phyloP scores from a whole-genome alignment of 805 yeast genomes.

The Helenozyma rhizophorensis region DNA sequence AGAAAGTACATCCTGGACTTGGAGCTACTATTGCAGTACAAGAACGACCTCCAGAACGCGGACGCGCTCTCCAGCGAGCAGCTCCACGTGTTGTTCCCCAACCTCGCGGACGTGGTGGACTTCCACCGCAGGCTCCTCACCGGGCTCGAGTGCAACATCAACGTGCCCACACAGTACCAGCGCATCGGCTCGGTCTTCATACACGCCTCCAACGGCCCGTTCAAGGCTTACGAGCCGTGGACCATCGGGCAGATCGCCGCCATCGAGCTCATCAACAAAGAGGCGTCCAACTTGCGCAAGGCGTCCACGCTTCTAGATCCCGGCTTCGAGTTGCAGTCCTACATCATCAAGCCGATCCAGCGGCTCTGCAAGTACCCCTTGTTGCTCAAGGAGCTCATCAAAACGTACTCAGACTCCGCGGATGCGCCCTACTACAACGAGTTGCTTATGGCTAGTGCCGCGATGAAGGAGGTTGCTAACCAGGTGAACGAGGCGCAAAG shows the following conservation, averaged over 20 bases:
- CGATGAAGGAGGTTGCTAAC: conserved; percentile 79
- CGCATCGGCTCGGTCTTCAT: conserved; percentile 85
- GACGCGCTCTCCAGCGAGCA: conserved; percentile 75
- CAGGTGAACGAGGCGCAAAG: conserved; percentile 93
- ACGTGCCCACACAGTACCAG: conserved; percentile 69
- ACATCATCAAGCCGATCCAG: conserved; percentile 91
- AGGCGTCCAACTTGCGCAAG: conserved; percentile 51
- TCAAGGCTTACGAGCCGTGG: conserved; percentile 90
- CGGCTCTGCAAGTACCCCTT: conserved; percentile 94
- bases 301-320: conserved; percentile 67
- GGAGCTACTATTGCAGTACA: conserved; percentile 67
- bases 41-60: conserved; percentile 58
- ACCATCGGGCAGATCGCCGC: conserved; percentile 88
- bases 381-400: conserved; percentile 68
- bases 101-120: conserved; percentile 76
- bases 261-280: conserved; percentile 68
- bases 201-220: conserved; percentile 74
- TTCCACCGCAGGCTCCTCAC: conserved; percentile 86
- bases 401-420: conserved; percentile 41
- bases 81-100: conserved; percentile 79
- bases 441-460: conserved; percentile 61
- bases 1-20: conserved; percentile 89
- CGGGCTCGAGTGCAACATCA: conserved; percentile 84
- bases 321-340: conserved; percentile 83
- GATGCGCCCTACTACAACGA: conserved; percentile 47